A percentile compares a stretch with the other conserved stretches of the same genome.
Evolutionary conservation across 306 rosid genomes (phyloP).

Genomic region (Notholithocarpus densiflorus): DNA sequence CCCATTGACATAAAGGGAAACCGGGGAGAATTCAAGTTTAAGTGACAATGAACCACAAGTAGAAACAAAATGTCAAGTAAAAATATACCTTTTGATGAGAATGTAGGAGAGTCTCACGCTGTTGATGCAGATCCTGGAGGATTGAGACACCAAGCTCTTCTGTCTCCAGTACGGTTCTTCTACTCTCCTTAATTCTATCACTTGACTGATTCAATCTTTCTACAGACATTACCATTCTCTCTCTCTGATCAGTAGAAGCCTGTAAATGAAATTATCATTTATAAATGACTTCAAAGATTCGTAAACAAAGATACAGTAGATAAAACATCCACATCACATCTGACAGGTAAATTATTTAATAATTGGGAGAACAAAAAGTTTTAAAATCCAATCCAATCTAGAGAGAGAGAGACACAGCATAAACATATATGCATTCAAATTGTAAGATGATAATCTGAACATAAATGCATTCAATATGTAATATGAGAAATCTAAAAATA

Average conservation of each 20-base stretch:
- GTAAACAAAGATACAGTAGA: conserved; percentile 1
- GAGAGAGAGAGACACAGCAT: background rate
- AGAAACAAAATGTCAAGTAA: conserved; percentile 10
- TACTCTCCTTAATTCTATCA: conserved; percentile 66
- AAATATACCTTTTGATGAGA: conserved; percentile 65
- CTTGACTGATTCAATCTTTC: conserved; percentile 73
- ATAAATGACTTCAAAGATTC: background rate
- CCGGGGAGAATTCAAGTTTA: background rate
- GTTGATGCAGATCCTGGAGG: conserved; percentile 84
- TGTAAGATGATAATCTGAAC: background rate
- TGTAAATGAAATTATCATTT: conserved; percentile 25
- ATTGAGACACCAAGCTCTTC: conserved; percentile 82
- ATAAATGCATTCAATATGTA: background rate
- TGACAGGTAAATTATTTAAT: conserved; percentile 11
- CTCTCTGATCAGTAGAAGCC: conserved; percentile 80
- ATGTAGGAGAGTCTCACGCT: conserved; percentile 79
- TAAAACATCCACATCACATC: conserved; percentile 4
- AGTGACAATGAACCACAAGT: background rate
- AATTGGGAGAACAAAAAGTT: background rate
- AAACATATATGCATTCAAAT: background rate
- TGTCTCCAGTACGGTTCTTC: conserved; percentile 73
- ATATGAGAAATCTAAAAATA: background rate
- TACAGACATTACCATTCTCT: conserved; percentile 69
- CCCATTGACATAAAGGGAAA: background rate
- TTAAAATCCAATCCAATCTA: background rate